Evolutionary conservation across 257 asterid species (phyloP).

Genomic region (Dorcoceras hygrometricum): DNA sequence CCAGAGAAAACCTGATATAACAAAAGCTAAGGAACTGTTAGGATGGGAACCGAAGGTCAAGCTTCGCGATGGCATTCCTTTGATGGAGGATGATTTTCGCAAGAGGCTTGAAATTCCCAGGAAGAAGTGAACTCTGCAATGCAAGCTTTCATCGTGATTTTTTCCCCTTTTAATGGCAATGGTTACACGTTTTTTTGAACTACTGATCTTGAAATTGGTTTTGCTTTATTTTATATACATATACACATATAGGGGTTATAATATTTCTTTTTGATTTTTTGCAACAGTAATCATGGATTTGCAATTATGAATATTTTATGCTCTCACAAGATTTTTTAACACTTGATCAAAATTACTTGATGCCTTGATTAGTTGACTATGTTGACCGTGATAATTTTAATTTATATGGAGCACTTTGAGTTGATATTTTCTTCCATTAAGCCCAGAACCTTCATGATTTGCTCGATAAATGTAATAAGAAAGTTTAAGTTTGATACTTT

Average conservation of each 20-base stretch:
- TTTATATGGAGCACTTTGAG: not conserved
- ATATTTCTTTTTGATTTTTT: too few relatives aligned
- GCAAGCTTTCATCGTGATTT: not conserved
- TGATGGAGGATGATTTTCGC: conserved; percentile 94
- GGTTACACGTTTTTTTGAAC: not conserved
- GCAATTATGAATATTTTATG: not conserved
- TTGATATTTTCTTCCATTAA: too few relatives aligned
- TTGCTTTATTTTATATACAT: too few relatives aligned
- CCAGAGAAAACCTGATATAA: conserved; percentile 85
- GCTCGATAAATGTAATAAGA: too few relatives aligned
- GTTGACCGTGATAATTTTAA: not conserved
- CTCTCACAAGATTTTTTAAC: too few relatives aligned
- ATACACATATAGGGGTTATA: not conserved
- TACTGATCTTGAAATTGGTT: not conserved
- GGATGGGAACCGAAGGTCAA: conserved; percentile 94
- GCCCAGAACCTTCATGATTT: not conserved
- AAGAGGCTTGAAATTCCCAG: conserved; percentile 60
- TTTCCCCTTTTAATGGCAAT: not conserved
- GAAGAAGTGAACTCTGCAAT: conserved; percentile 27
- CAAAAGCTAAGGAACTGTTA: conserved; percentile 76
- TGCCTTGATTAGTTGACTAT: not conserved
- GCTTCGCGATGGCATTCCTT: conserved; percentile 83
- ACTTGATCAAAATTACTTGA: not conserved
- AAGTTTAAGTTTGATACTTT: too few relatives aligned
- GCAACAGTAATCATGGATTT: not conserved